phyloP scores from a whole-genome alignment of 1,139 yeast species.

The Lodderomyces pseudojiufengensis region DNA sequence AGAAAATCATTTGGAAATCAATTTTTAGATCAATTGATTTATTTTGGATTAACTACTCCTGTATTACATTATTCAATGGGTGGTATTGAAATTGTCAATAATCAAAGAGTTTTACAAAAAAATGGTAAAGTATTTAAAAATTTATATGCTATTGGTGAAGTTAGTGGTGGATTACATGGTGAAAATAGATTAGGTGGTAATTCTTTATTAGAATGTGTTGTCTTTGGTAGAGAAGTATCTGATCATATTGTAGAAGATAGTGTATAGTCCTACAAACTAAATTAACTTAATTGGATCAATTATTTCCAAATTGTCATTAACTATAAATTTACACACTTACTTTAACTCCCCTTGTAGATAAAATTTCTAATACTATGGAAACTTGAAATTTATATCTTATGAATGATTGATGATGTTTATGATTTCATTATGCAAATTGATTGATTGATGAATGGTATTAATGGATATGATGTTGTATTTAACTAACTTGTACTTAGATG shows the following conservation, averaged over 20 bases:
- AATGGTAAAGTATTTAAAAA: conserved; percentile 19
- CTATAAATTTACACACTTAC: conserved; percentile 9
- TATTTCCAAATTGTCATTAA: conserved; percentile 9
- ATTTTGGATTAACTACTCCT: conserved; percentile 36
- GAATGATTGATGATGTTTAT: neutral
- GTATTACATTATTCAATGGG: conserved; percentile 42
- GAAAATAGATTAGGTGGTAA: conserved; percentile 37
- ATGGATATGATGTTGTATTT: conserved; percentile 1
- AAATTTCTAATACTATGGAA: conserved; percentile 2
- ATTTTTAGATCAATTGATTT: conserved; percentile 15
- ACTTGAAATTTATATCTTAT: no score
- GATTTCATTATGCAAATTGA: no score
- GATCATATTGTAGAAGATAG: conserved; percentile 4
- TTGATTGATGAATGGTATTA: no score
- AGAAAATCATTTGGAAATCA: conserved; percentile 21
- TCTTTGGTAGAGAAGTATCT: conserved; percentile 27
- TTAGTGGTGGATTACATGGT: conserved; percentile 40
- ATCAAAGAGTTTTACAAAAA: conserved; percentile 23
- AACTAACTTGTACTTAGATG: no score
- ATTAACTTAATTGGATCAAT: no score
- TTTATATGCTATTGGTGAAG: conserved; percentile 38
- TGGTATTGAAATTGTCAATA: conserved; percentile 29
- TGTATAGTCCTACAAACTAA: no score
- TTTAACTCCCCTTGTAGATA: neutral
- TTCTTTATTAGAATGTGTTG: conserved; percentile 38